A percentile compares a stretch with the other conserved stretches of the same genome.
phyloP scores from a whole-genome alignment of 2,329 filamentous ascomycete genomes.

The Achaetomium macrosporum region DNA sequence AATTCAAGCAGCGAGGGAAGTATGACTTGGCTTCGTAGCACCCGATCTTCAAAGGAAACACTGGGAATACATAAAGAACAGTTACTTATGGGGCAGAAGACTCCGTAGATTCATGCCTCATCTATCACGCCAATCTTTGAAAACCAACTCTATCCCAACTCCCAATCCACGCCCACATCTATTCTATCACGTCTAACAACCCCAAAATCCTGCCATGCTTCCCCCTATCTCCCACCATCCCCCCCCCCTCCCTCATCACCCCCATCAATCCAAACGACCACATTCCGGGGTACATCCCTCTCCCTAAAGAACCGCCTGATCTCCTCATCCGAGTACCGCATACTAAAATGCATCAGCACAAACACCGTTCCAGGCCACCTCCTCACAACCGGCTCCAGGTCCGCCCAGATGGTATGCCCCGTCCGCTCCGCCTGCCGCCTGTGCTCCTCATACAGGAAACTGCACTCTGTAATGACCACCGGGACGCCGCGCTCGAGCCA shows the following conservation, averaged over 20 bases:
- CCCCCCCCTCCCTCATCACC: background rate
- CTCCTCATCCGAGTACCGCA: constrained; percentile 39
- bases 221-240: background rate
- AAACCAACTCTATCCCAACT: too few species aligned
- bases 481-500: constrained; percentile 37
- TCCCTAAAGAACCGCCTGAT: constrained; percentile 37
- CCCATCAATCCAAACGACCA: constrained; percentile 44
- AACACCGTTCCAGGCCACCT: constrained; percentile 40
- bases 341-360: constrained; percentile 43
- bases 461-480: constrained; percentile 46
- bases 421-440: constrained; percentile 39
- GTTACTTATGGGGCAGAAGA: too few species aligned
- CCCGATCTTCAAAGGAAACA: too few species aligned
- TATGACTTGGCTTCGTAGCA: too few species aligned
- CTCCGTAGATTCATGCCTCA: too few species aligned
- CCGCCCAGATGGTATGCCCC: constrained; percentile 43
- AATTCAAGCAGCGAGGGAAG: too few species aligned
- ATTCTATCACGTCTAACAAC: too few species aligned
- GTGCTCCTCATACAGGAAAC: constrained; percentile 41
- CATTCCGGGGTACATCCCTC: constrained; percentile 36
- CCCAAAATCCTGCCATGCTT: background rate
- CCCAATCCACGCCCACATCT: too few species aligned
- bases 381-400: constrained; percentile 40
- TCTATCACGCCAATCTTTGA: too few species aligned
- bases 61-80: too few species aligned